Conservation (phyloP, 495 filamentous ascomycete species). For the Podospora anserina region DNA sequence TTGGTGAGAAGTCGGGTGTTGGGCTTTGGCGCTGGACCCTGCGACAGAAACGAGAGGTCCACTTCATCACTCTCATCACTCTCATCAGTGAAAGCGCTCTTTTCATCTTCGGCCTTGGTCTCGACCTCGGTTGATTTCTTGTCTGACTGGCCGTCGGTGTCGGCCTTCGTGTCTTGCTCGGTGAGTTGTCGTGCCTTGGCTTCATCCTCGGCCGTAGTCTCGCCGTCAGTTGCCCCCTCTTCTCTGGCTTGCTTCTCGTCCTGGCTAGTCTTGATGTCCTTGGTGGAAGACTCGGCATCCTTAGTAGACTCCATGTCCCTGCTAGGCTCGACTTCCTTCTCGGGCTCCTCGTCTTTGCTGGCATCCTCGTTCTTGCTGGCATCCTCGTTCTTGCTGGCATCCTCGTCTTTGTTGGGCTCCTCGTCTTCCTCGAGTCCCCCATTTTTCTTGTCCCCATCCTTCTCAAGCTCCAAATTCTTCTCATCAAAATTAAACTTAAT, state of each 20-base stretch:
- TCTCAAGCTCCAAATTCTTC: neutral
- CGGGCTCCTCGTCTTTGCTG: neutral
- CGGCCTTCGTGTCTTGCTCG: neutral
- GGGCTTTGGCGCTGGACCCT: neutral
- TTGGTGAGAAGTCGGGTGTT: conserved; percentile 37
- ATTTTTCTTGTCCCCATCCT: too few species aligned
- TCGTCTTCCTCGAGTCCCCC: neutral
- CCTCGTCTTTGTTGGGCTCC: neutral
- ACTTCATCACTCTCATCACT: neutral
- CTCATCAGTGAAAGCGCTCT: neutral
- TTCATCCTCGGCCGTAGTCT: neutral
- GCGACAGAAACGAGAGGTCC: conserved; percentile 9
- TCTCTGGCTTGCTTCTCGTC: neutral
- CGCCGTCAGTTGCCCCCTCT: neutral
- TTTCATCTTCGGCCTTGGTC: neutral
- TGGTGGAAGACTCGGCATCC: neutral
- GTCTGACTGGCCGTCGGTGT: neutral
- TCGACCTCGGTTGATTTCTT: neutral
- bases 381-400: neutral
- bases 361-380: neutral
- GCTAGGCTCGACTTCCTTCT: neutral
- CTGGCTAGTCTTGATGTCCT: neutral
- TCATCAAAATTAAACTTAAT: neutral
- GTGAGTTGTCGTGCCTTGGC: neutral
- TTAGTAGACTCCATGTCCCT: neutral